phyloP scores from a whole-genome alignment of 1,284 basidiomycete species.

The Hypsizygus ulmarius region DNA sequence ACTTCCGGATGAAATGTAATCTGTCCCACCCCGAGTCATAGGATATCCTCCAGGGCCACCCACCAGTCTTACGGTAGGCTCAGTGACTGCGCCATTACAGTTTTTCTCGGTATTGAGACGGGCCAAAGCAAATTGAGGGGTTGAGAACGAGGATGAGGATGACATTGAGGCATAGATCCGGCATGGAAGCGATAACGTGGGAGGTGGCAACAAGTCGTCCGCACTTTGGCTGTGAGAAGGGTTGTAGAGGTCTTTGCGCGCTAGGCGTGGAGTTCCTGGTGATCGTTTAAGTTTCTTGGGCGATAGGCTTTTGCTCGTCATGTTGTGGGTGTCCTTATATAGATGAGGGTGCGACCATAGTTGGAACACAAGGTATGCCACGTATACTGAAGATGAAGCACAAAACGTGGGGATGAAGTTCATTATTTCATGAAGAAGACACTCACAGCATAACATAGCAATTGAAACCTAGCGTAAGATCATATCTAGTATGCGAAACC shows the following conservation, averaged over 20 bases:
- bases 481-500: neutral
- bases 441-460: conserved; percentile 68
- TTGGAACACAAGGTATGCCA: conserved; percentile 81
- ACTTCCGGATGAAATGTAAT: conserved; percentile 1
- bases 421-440: neutral
- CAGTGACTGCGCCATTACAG: conserved; percentile 4
- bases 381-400: conserved; percentile 50
- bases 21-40: conserved; percentile 6
- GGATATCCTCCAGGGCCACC: conserved; percentile 7
- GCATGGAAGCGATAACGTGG: conserved; percentile 13
- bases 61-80: conserved; percentile 17
- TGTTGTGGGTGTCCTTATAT: conserved; percentile 57
- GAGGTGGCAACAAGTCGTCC: neutral
- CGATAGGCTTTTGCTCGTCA: conserved; percentile 42
- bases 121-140: conserved; percentile 14
- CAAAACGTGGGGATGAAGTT: neutral
- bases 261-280: conserved; percentile 10
- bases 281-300: conserved; percentile 32
- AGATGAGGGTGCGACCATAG: conserved; percentile 85
- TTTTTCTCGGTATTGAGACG: neutral
- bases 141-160: conserved; percentile 11
- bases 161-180: conserved; percentile 16
- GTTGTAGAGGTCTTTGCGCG: neutral
- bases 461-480: conserved; percentile 50
- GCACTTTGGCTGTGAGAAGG: neutral